Conservation (phyloP, 1,284 basidiomycete species). For the Ustilago curta region DNA sequence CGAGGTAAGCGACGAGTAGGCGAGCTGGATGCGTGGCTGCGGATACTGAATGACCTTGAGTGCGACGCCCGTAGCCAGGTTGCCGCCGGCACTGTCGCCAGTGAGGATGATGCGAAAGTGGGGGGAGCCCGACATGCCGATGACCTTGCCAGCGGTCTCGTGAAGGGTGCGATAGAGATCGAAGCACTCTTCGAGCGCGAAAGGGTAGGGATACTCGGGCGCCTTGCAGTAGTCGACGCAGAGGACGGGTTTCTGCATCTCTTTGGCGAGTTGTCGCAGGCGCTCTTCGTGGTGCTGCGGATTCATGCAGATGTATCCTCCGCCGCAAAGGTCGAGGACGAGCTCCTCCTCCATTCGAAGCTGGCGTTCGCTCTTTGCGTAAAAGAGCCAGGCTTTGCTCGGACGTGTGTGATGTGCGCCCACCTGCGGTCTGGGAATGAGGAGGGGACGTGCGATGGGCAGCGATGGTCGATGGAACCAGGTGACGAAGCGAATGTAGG, state of each 20-base stretch:
- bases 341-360: conserved; percentile 71
- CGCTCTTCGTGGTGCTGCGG: conserved; percentile 91
- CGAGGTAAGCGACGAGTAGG: conserved; percentile 35
- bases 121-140: conserved; percentile 77
- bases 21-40: conserved; percentile 58
- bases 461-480: conserved; percentile 75
- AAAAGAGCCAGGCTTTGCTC: conserved; percentile 86
- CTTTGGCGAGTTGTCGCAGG: conserved; percentile 84
- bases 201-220: conserved; percentile 74
- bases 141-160: conserved; percentile 80
- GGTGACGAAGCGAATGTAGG: conserved; percentile 81
- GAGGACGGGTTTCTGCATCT: conserved; percentile 83
- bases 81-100: conserved; percentile 63
- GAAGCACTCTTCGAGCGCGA: conserved; percentile 90
- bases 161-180: conserved; percentile 86
- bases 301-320: conserved; percentile 92
- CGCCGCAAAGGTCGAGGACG: conserved; percentile 84
- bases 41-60: conserved; percentile 64
- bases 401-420: conserved; percentile 74
- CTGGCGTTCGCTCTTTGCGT: conserved; percentile 78
- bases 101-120: conserved; percentile 58
- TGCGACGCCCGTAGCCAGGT: conserved; percentile 54
- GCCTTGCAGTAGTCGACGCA: conserved; percentile 95
- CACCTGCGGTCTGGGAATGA: conserved; percentile 79
- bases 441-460: conserved; percentile 79